phyloP scores from a whole-genome alignment of 2,329 filamentous ascomycete species.

The Metarhizium rileyi region DNA sequence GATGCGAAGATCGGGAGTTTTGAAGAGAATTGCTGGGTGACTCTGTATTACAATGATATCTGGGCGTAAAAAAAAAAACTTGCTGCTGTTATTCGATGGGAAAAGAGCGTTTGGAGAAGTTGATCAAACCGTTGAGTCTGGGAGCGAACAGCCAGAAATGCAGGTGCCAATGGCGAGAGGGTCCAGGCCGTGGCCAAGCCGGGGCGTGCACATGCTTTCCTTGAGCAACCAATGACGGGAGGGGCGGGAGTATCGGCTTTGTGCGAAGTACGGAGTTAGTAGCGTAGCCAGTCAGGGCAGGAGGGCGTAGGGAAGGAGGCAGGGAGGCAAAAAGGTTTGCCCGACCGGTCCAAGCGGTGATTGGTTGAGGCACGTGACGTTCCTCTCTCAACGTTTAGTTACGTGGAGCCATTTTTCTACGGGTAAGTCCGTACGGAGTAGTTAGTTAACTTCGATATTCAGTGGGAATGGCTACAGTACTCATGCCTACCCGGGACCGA shows the following conservation, averaged over 20 bases:
- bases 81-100: not conserved
- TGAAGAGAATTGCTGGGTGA: not conserved
- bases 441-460: not conserved
- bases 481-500: no score
- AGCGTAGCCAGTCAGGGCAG: no score
- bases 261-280: no score
- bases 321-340: not conserved
- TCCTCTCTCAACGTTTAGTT: not conserved
- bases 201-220: constrained; percentile 1
- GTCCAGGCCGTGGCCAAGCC: not conserved
- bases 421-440: not conserved
- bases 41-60: constrained; percentile 1
- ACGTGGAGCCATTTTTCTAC: no score
- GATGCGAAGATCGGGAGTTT: not conserved
- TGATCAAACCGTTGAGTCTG: not conserved
- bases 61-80: not conserved
- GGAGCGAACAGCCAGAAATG: not conserved
- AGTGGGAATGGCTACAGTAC: no score
- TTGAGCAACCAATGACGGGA: constrained; percentile 5
- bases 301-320: not conserved
- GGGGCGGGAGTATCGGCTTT: not conserved
- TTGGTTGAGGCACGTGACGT: not conserved
- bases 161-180: not conserved
- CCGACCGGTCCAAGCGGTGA: not conserved
- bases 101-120: not conserved